Evolutionary conservation across 2,329 filamentous ascomycete species (phyloP).

Genomic region (Alternaria postmessia): DNA sequence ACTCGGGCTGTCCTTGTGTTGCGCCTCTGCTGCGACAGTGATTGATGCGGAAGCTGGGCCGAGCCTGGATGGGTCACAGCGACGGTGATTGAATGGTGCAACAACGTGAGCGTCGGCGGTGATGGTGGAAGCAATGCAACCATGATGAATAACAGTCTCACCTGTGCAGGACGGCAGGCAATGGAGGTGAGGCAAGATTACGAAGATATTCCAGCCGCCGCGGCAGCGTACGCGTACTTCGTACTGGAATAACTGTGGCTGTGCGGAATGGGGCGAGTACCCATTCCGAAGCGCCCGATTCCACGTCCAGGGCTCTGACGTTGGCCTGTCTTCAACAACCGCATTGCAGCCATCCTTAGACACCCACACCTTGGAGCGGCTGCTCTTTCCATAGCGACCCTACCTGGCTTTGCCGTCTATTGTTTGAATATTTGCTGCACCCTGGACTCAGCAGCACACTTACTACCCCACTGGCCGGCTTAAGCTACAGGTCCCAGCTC

Average conservation of each 20-base stretch:
- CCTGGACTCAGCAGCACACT: conserved; percentile 18
- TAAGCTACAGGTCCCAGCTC: conserved; percentile 28
- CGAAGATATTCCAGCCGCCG: conserved; percentile 1
- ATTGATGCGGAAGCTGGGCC: conserved; percentile 7
- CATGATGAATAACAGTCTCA: not conserved
- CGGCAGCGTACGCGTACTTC: conserved; percentile 13
- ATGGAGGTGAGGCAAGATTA: not conserved
- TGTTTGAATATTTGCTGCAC: conserved; percentile 1
- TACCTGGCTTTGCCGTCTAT: conserved; percentile 9
- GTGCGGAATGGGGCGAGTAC: conserved; percentile 16
- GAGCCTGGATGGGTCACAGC: conserved; percentile 6
- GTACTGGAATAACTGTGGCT: conserved; percentile 26
- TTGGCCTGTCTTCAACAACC: conserved; percentile 10
- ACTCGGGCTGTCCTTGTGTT: conserved; percentile 3
- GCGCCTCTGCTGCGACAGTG: conserved; percentile 3
- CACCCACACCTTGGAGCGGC: conserved; percentile 15
- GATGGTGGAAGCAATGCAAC: not conserved
- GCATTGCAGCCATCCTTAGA: conserved; percentile 15
- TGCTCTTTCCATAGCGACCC: conserved; percentile 11
- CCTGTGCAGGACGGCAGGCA: not conserved
- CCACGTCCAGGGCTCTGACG: conserved; percentile 15
- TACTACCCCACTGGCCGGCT: conserved; percentile 20
- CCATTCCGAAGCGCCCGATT: conserved; percentile 17
- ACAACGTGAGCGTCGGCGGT: not conserved
- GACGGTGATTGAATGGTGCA: not conserved